A percentile compares a stretch with the other conserved stretches of the same genome.
These are phyloP conservation scores for Ceratobasidium sp. DNA, from an alignment of 1,284 basidiomycete genomes.

Conservation along the genomic window DNA sequence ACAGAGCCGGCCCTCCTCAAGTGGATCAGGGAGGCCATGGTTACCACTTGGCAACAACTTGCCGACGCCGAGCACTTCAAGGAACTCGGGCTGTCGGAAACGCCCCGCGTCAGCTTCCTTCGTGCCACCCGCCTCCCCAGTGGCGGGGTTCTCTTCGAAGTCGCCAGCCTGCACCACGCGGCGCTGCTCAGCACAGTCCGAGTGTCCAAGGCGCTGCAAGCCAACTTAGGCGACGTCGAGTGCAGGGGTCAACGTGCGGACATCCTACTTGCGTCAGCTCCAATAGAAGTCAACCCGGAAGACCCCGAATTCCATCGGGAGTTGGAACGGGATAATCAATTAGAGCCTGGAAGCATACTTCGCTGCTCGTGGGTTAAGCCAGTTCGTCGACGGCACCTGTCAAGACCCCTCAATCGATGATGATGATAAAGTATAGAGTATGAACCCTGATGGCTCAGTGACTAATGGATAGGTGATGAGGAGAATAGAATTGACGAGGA, in stretches of 20 bases:
- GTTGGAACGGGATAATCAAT: background rate
- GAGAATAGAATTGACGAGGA: no score
- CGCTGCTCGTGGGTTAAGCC: conserved; percentile 1
- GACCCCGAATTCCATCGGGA: background rate
- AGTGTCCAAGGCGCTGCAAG: background rate
- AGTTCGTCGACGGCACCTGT: no score
- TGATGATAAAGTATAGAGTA: no score
- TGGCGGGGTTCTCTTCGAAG: background rate
- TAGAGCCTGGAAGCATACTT: background rate
- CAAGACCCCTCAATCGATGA: no score
- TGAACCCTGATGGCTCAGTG: no score
- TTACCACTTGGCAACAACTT: no score
- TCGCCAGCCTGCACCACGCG: background rate
- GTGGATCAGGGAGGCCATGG: no score
- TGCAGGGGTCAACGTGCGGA: conserved; percentile 1
- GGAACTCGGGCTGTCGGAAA: no score
- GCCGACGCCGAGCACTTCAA: no score
- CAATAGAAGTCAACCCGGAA: background rate
- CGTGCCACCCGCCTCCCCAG: background rate
- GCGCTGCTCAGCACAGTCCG: background rate
- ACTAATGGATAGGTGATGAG: no score
- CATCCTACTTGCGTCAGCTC: background rate
- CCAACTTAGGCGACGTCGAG: background rate
- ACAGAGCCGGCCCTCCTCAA: no score
- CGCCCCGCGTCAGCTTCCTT: background rate